A percentile compares a stretch with the other conserved stretches of the same genome.
phyloP scores from a whole-genome alignment of 2,329 filamentous ascomycete genomes.

The Stagonosporopsis chrysanthemi region DNA sequence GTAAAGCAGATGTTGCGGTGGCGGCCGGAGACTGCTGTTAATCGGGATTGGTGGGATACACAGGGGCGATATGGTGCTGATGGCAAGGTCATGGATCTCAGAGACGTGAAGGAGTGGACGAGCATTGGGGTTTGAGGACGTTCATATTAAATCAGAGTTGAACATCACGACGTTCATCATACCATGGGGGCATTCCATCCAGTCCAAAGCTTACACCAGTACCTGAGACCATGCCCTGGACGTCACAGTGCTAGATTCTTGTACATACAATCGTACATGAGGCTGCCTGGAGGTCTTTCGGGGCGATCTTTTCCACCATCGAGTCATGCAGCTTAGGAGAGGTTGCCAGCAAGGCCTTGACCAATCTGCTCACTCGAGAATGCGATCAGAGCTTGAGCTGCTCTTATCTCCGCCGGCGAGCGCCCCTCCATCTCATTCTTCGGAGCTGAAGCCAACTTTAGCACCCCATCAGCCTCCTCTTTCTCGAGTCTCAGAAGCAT shows the following conservation, averaged over 20 bases:
- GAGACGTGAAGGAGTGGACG: slow-evolving; percentile 44
- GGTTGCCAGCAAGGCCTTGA: too few relatives aligned
- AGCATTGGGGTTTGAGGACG: slow-evolving; percentile 9
- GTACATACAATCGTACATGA: not conserved
- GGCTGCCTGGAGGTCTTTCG: not conserved
- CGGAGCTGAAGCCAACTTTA: too few relatives aligned
- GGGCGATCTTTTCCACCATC: not conserved
- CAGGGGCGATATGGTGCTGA: slow-evolving; percentile 59
- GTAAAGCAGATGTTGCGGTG: slow-evolving; percentile 57
- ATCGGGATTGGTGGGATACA: slow-evolving; percentile 57
- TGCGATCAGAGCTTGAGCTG: too few relatives aligned
- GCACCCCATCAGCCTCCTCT: too few relatives aligned
- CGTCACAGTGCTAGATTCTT: too few relatives aligned
- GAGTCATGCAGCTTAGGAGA: not conserved
- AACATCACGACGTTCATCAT: not conserved
- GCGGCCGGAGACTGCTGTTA: slow-evolving; percentile 59
- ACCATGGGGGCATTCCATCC: not conserved
- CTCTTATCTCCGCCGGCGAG: too few relatives aligned
- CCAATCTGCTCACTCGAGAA: too few relatives aligned
- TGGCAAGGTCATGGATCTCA: slow-evolving; percentile 59
- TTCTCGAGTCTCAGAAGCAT: too few relatives aligned
- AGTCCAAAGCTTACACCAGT: not conserved
- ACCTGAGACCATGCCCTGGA: not conserved
- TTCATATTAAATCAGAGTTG: not conserved
- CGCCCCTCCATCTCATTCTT: too few relatives aligned